Percentiles rank a stretch among this genome's conserved stretches.
These are phyloP conservation scores for Microstegium vimineum DNA, from an alignment of 176 grass and related monocot genomes.

Conservation along the genomic window DNA sequence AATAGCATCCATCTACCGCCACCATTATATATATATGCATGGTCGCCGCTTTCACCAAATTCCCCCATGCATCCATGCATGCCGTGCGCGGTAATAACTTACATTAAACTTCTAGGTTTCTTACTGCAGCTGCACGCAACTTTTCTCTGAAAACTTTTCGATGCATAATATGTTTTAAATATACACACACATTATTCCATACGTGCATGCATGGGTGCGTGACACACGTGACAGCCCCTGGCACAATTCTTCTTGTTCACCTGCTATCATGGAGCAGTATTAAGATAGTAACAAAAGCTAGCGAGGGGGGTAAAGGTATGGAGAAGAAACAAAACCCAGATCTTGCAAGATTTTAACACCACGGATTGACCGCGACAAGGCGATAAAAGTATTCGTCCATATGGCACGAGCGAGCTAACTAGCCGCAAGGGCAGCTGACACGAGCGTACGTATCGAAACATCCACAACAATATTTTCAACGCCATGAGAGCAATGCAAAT, in stretches of 20 bases:
- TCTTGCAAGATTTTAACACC: conserved; percentile 29
- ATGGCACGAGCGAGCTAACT: conserved; percentile 18
- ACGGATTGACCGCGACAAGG: conserved; percentile 30
- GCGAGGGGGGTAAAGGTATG: not conserved
- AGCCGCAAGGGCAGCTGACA: not conserved
- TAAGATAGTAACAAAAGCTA: too few relatives aligned
- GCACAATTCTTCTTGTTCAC: not conserved
- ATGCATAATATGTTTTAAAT: not conserved
- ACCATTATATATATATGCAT: too few relatives aligned
- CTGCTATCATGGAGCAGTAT: not conserved
- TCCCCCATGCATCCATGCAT: not conserved
- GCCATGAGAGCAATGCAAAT: not conserved
- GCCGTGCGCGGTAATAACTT: not conserved
- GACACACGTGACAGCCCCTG: not conserved
- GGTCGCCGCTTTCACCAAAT: not conserved
- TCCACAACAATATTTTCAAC: conserved; percentile 30
- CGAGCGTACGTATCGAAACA: not conserved
- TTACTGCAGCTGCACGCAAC: not conserved
- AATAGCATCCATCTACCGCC: not conserved
- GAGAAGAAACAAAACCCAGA: conserved; percentile 34
- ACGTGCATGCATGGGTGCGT: not conserved
- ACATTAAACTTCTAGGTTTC: not conserved
- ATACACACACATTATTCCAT: not conserved
- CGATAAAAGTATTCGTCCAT: conserved; percentile 34
- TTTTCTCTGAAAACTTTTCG: not conserved